A percentile compares a stretch with the other conserved stretches of the same genome.
Conservation (phyloP, 2,329 filamentous ascomycete species). For the Sclerotinia borealis region DNA sequence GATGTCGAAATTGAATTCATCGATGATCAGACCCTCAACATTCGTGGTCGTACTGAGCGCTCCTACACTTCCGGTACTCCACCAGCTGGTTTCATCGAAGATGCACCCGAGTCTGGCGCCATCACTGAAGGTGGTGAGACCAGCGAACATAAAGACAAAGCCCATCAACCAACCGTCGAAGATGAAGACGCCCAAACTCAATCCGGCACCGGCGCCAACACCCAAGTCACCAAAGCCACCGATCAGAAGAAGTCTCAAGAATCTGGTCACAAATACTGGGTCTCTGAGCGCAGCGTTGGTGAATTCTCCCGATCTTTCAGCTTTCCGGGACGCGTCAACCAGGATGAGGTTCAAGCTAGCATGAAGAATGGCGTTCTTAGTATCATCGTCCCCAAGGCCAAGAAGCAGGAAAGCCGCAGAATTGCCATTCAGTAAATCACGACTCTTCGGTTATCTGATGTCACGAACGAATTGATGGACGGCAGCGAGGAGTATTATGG, state of each 20-base stretch:
- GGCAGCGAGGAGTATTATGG: neutral
- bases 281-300: slow-evolving; percentile 59
- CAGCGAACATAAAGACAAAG: slow-evolving; percentile 19
- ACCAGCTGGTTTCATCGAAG: slow-evolving; percentile 45
- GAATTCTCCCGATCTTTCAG: slow-evolving; percentile 63
- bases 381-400: slow-evolving; percentile 60
- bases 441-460: neutral
- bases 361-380: slow-evolving; percentile 61
- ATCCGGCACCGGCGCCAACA: slow-evolving; percentile 11
- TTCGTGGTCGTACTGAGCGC: slow-evolving; percentile 65
- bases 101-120: slow-evolving; percentile 32
- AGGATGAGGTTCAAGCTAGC: slow-evolving; percentile 53
- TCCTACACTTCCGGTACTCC: slow-evolving; percentile 44
- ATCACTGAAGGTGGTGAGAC: slow-evolving; percentile 42
- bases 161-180: slow-evolving; percentile 49
- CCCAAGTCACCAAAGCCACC: slow-evolving; percentile 13
- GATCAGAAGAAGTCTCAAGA: slow-evolving; percentile 17
- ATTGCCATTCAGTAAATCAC: slow-evolving; percentile 41
- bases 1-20: slow-evolving; percentile 74
- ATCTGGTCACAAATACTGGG: slow-evolving; percentile 58
- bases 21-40: slow-evolving; percentile 64
- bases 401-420: slow-evolving; percentile 50
- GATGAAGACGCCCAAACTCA: slow-evolving; percentile 28
- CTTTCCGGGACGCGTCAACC: slow-evolving; percentile 60
- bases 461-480: slow-evolving; percentile 3